These are phyloP conservation scores for Metrosideros polymorpha DNA, from an alignment of 441 rosid species.

Conservation along the genomic window DNA sequence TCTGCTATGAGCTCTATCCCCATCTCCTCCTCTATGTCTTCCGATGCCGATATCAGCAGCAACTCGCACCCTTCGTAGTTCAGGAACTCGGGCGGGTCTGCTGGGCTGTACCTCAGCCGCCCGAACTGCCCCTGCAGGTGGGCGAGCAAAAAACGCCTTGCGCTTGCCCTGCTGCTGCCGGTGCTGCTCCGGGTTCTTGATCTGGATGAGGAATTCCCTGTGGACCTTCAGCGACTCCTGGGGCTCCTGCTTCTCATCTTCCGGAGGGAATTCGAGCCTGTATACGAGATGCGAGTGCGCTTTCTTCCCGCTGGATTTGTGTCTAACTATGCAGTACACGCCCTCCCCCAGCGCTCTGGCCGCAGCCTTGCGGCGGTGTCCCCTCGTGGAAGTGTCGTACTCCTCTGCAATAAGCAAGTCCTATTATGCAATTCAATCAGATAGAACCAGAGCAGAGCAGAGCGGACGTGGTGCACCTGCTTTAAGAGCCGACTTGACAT, in stretches of 20 bases:
- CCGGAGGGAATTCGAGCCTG: constrained; percentile 50
- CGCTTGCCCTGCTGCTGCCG: constrained; percentile 31
- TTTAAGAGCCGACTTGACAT: constrained; percentile 41
- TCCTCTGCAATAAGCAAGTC: constrained; percentile 25
- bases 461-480: constrained; percentile 21
- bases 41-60: constrained; percentile 50
- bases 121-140: constrained; percentile 45
- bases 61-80: constrained; percentile 76
- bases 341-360: constrained; percentile 66
- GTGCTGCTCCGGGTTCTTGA: constrained; percentile 48
- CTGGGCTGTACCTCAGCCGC: constrained; percentile 25
- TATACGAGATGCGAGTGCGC: constrained; percentile 57
- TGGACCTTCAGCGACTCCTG: constrained; percentile 54
- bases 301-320: constrained; percentile 20
- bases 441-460: not conserved
- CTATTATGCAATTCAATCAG: not conserved
- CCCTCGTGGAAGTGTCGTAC: constrained; percentile 52
- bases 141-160: constrained; percentile 51
- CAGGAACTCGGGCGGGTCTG: constrained; percentile 56
- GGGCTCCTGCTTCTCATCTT: constrained; percentile 28
- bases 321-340: constrained; percentile 46
- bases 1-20: constrained; percentile 45
- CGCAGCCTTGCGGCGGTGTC: constrained; percentile 30
- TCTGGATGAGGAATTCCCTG: constrained; percentile 53
- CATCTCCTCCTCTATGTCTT: constrained; percentile 53